Conservation (phyloP, 2,329 filamentous ascomycete species). For the Pyrenochaeta sp. region DNA sequence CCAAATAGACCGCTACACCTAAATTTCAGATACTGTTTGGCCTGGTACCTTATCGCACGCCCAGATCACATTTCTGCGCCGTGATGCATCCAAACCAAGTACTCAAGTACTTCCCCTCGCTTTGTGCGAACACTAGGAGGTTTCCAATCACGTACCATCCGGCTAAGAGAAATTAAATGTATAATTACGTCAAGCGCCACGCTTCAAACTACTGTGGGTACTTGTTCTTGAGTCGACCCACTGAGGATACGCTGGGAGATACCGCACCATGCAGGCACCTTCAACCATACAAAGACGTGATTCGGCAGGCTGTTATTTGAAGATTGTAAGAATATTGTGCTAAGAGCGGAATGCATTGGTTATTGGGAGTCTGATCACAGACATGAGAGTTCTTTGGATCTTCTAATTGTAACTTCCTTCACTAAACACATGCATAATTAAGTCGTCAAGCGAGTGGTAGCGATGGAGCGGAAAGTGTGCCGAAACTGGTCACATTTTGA, state of each 20-base stretch:
- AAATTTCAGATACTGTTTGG: too few species aligned
- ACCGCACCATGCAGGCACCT: slow-evolving; percentile 24
- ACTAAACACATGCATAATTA: too few species aligned
- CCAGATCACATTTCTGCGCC: too few species aligned
- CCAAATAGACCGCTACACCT: too few species aligned
- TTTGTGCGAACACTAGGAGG: background rate
- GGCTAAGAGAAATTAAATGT: slow-evolving; percentile 19
- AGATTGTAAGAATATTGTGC: slow-evolving; percentile 18
- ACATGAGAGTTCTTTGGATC: background rate
- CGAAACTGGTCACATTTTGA: slow-evolving; percentile 14
- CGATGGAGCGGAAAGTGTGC: slow-evolving; percentile 6
- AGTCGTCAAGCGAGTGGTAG: too few species aligned
- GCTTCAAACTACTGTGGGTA: slow-evolving; percentile 32
- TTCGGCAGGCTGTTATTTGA: slow-evolving; percentile 17
- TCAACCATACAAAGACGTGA: slow-evolving; percentile 1
- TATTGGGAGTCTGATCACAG: background rate
- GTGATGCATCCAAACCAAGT: too few species aligned
- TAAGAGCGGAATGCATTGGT: too few species aligned
- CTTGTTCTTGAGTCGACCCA: slow-evolving; percentile 23
- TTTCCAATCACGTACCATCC: background rate
- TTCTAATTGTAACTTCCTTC: too few species aligned
- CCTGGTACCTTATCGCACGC: too few species aligned
- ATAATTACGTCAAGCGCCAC: slow-evolving; percentile 40
- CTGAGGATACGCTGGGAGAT: slow-evolving; percentile 21
- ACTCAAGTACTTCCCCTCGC: too few species aligned